A percentile compares a stretch with the other conserved stretches of the same genome.
Conservation (phyloP, 352 stramenopile genomes). For the Pythium plurisporium region DNA sequence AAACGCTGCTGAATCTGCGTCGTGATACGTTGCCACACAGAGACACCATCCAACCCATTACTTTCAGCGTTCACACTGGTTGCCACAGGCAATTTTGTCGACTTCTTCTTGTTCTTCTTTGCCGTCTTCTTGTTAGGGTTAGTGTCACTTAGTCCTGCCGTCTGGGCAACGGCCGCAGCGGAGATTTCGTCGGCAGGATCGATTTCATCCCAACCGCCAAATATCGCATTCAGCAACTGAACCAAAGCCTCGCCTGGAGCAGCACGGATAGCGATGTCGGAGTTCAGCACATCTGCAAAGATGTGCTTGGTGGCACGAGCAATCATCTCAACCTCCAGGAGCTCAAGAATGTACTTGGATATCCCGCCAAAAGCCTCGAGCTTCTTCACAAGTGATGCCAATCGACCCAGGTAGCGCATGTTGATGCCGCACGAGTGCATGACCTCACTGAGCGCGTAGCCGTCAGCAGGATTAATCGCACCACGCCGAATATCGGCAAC, state of each 20-base stretch:
- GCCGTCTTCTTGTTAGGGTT: constrained; percentile 30
- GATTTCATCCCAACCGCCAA: constrained; percentile 42
- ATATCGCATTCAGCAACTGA: constrained; percentile 81
- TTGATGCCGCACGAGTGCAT: constrained; percentile 96
- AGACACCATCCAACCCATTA: constrained; percentile 29
- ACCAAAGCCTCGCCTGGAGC: constrained; percentile 74
- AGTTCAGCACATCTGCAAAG: constrained; percentile 65
- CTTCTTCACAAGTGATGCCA: constrained; percentile 86
- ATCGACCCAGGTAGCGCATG: constrained; percentile 93
- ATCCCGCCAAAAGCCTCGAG: constrained; percentile 85
- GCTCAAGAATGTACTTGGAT: constrained; percentile 91
- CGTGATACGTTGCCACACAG: constrained; percentile 56
- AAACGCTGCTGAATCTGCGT: constrained; percentile 73
- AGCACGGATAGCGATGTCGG: constrained; percentile 49
- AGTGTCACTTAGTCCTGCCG: constrained; percentile 24
- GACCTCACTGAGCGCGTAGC: constrained; percentile 89
- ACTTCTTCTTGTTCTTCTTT: constrained; percentile 46
- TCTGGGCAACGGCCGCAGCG: constrained; percentile 16
- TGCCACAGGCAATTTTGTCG: constrained; percentile 11
- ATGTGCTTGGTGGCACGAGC: constrained; percentile 89
- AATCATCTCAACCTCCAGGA: constrained; percentile 96
- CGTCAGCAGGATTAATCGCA: constrained; percentile 83
- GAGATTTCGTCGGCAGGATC: constrained; percentile 6
- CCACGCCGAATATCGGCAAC: constrained; percentile 80
- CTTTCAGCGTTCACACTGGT: background rate